Evolutionary conservation across 805 yeast genomes (phyloP), one percentile per base, ranked within the genome.

Genomic region (Jamesozyma jinghongensis): DNA sequence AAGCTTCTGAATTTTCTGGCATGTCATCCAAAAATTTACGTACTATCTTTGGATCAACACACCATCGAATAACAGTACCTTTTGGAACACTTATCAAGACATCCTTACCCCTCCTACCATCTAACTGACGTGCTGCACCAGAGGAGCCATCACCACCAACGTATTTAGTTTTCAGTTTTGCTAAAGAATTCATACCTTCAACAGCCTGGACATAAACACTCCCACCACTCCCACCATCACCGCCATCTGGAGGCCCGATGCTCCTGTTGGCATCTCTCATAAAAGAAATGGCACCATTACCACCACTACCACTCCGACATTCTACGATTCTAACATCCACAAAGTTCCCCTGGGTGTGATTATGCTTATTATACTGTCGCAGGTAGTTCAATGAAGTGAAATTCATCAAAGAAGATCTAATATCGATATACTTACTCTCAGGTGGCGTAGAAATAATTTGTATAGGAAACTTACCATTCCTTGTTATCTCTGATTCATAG

Each of bases 201-300:
- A 80, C 78, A 3, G 94, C 95, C 56, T 81, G 85, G 2, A 92
- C 75, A 56, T 81, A 90, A 2, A 92, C 73, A 40, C 80, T 71
- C 2, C 98, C 98, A 18, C 98, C 98, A 45, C 70, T 66, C 4
- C 97, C 98, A 25, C 98, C 98, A 63, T 92, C 97, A 8, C 98
- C 98, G n/a, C 98, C 98, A 61, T 88, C 94, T 0, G 98, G 95
- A 0, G 98, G 97, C 0, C 98, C 98, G 16, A 73, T 71, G 0
- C 95, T 71, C 33, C 85, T 65, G 32, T 87, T 85, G 3, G 95
- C 84, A 50, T 86, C 97, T 48, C 96, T 69, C 44, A 80, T 73
- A 61, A 92, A 92, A 0, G 97, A 82, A 0, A 86, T 81, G 26
- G 75, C 69, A 5, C 98, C 98, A 56, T 81, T 70, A 2, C 98